These are phyloP conservation scores for Neopestalotiopsis clavispora DNA, from an alignment of 2,329 filamentous ascomycete genomes.

Conservation along the genomic window DNA sequence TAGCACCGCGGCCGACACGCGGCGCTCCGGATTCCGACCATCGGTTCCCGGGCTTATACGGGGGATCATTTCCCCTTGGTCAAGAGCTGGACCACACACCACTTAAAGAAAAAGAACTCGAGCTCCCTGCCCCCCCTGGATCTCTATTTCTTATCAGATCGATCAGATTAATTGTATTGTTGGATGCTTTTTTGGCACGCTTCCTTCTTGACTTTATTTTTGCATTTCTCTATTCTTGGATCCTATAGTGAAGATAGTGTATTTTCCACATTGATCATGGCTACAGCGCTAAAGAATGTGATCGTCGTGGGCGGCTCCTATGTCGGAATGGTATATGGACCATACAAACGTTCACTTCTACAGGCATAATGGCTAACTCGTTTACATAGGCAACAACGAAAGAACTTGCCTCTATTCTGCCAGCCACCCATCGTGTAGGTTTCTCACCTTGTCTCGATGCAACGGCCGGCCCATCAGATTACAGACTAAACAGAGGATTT, in stretches of 20 bases:
- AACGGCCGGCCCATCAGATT: no score
- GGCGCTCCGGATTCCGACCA: slow-evolving; percentile 9
- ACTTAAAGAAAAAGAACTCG: not conserved
- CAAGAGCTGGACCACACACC: no score
- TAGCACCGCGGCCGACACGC: not conserved
- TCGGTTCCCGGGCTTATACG: not conserved
- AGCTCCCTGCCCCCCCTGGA: not conserved
- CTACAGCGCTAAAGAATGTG: slow-evolving; percentile 38
- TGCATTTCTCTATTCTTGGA: not conserved
- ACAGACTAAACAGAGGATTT: not conserved
- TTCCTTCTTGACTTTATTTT: not conserved
- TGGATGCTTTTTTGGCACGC: not conserved
- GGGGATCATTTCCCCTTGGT: slow-evolving; percentile 1
- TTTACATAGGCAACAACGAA: slow-evolving; percentile 35
- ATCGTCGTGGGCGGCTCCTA: slow-evolving; percentile 53
- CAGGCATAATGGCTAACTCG: not conserved
- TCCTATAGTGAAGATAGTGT: not conserved
- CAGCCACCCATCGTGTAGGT: slow-evolving; percentile 38
- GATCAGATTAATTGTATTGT: not conserved
- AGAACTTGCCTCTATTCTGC: slow-evolving; percentile 42
- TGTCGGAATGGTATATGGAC: slow-evolving; percentile 41
- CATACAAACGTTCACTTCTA: not conserved
- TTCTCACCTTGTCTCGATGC: not conserved
- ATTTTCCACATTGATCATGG: slow-evolving; percentile 22
- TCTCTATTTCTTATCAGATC: slow-evolving; percentile 6